Percentiles rank a stretch among this genome's conserved stretches.
Evolutionary conservation across 768 basidiomycete genomes (phyloP).

Genomic region (Tremella mesenterica): DNA sequence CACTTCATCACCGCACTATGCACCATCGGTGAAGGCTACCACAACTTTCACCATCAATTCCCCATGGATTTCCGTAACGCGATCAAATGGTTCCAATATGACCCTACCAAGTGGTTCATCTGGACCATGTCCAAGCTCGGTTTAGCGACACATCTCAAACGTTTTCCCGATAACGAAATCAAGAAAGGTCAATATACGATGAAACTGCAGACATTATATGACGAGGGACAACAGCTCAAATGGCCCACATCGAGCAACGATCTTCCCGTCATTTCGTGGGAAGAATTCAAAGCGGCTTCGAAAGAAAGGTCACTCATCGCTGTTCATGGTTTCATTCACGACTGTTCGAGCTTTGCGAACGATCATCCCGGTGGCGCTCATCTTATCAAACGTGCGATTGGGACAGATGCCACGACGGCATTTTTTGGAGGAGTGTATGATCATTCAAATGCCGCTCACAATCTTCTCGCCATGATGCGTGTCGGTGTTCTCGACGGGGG

Average conservation of each 20-base stretch:
- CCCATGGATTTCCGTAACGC: constrained; percentile 97
- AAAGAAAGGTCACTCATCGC: constrained; percentile 71
- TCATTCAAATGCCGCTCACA: constrained; percentile 80
- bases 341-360: constrained; percentile 70
- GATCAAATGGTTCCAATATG: constrained; percentile 88
- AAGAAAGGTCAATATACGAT: constrained; percentile 87
- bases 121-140: constrained; percentile 55
- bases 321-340: constrained; percentile 87
- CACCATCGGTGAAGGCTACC: constrained; percentile 93
- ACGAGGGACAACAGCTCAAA: constrained; percentile 61
- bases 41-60: constrained; percentile 98
- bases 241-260: constrained; percentile 74
- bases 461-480: constrained; percentile 71
- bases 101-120: constrained; percentile 91
- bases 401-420: constrained; percentile 82
- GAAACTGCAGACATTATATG: constrained; percentile 78
- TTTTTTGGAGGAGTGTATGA: constrained; percentile 91
- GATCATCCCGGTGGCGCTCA: constrained; percentile 89
- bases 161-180: constrained; percentile 83
- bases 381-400: constrained; percentile 71
- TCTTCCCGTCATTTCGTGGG: constrained; percentile 76
- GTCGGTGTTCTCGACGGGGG: constrained; percentile 61
- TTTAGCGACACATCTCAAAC: constrained; percentile 69
- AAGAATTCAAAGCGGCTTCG: constrained; percentile 74
- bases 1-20: constrained; percentile 80